Evolutionary conservation across 257 asterid genomes (phyloP).

Genomic region (Solanum lycopersicoides): DNA sequence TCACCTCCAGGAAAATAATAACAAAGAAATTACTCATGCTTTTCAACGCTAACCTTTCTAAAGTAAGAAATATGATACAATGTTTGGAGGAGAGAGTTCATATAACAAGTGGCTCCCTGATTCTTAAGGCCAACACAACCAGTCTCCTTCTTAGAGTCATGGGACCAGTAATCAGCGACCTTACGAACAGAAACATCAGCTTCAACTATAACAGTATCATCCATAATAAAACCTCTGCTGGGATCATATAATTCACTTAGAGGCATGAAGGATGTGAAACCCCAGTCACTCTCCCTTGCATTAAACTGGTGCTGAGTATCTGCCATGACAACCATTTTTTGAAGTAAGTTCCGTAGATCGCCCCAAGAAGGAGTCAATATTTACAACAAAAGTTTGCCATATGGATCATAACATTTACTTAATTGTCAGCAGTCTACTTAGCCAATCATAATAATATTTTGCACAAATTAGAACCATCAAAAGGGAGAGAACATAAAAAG

Average conservation of each 20-base stretch:
- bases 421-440: neutral
- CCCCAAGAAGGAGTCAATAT: neutral
- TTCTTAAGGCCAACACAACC: slow-evolving; percentile 23
- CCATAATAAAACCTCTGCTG: slow-evolving; percentile 46
- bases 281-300: slow-evolving; percentile 73
- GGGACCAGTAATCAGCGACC: slow-evolving; percentile 52
- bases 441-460: neutral
- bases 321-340: slow-evolving; percentile 5
- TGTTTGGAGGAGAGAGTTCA: slow-evolving; percentile 10
- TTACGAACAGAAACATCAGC: slow-evolving; percentile 66
- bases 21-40: neutral
- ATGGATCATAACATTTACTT: neutral
- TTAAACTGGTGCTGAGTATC: slow-evolving; percentile 67
- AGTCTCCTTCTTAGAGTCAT: slow-evolving; percentile 68
- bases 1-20: neutral
- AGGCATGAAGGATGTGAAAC: slow-evolving; percentile 69
- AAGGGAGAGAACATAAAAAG: neutral
- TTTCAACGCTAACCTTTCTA: neutral
- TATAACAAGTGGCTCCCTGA: slow-evolving; percentile 14
- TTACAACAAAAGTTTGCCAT: neutral
- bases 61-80: slow-evolving; percentile 9
- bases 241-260: slow-evolving; percentile 60
- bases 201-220: slow-evolving; percentile 45
- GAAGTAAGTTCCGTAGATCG: neutral
- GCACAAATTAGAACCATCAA: neutral